Evolutionary conservation across 768 basidiomycete species (phyloP), one percentile per base, ranked within the genome.

Genomic region (Clitopilus passeckerianus): DNA sequence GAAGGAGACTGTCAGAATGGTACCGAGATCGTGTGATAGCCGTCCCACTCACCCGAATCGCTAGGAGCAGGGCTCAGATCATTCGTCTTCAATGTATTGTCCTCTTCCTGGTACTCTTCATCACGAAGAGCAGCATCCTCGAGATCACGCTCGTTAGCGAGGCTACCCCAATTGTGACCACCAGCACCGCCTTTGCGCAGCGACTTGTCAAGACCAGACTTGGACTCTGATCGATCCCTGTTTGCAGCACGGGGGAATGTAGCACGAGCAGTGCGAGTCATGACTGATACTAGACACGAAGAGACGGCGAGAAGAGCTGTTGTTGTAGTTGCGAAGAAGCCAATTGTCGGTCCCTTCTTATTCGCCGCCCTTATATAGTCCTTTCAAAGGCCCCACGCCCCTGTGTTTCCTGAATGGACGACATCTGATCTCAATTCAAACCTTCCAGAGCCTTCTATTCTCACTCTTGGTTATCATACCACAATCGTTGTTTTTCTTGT

Each of bases 221-320:
- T 89, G 68, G 86, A 85, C 76, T 87, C 83, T 15, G 89, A 90
- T 67, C 90, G 88, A 75, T 93, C 91, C 75, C 83, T 87, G 62
- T 81, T 61, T 66, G 91, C 73, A 52, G 91, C 91, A 60, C 86
- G 84, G 55, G 87, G 89, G 70, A 81, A 87, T 46, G 81, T 68
- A 59, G 90, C 79, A 66, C 91, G 89, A 64, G 80, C 86, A 56
- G 91, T 93, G 67, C 91, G 89, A 60, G 90, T 92, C 90, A 93
- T 93, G 69, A 23, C 43, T 77, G 65, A 52, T 20, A 43, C 15
- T 56, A 27, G 22, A 58, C 24, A 30, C 56, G 14, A 57, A 24
- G 55, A 15, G 35, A 62, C n/a, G 43, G 57, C 18, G 54, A 54
- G 27, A 41, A 50, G 20, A 10, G 46, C 18, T 16, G n/a, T 50